Conservation (phyloP, 169 alveolate genomes). For the Cryptosporidium canis region DNA sequence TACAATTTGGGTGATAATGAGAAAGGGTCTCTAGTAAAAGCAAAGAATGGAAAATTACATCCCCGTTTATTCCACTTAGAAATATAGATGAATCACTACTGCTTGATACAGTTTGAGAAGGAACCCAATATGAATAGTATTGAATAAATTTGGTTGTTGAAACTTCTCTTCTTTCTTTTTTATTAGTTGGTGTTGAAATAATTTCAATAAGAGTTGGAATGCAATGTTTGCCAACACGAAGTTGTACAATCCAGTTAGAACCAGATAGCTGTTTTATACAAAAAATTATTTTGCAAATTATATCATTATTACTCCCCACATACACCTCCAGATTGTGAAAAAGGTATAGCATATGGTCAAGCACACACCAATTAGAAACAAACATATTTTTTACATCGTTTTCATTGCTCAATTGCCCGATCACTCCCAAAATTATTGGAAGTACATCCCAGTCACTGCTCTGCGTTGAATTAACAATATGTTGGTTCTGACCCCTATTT, state of each 20-base stretch:
- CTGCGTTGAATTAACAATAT: not conserved
- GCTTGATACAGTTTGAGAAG: slow-evolving; percentile 1
- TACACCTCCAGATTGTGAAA: slow-evolving; percentile 42
- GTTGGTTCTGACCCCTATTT: not conserved
- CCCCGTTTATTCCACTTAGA: slow-evolving; percentile 39
- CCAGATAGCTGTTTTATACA: slow-evolving; percentile 43
- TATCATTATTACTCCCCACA: slow-evolving; percentile 11
- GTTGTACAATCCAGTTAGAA: slow-evolving; percentile 53
- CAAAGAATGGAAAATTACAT: slow-evolving; percentile 26
- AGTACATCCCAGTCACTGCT: slow-evolving; percentile 50
- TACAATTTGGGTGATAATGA: slow-evolving; percentile 55
- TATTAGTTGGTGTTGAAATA: slow-evolving; percentile 22
- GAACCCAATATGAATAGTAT: slow-evolving; percentile 58
- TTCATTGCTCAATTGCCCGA: slow-evolving; percentile 61
- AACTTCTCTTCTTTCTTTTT: not conserved
- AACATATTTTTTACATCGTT: slow-evolving; percentile 16
- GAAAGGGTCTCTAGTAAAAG: slow-evolving; percentile 53
- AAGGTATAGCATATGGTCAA: slow-evolving; percentile 23
- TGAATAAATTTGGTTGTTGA: slow-evolving; percentile 6
- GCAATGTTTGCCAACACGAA: slow-evolving; percentile 66
- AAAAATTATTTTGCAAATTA: slow-evolving; percentile 46
- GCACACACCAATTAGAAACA: slow-evolving; percentile 58
- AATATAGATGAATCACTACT: not conserved
- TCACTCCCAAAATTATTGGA: slow-evolving; percentile 24
- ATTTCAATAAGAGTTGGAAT: slow-evolving; percentile 49